Evolutionary conservation across 257 asterid species (phyloP).

Genomic region (Cruciata laevipes): DNA sequence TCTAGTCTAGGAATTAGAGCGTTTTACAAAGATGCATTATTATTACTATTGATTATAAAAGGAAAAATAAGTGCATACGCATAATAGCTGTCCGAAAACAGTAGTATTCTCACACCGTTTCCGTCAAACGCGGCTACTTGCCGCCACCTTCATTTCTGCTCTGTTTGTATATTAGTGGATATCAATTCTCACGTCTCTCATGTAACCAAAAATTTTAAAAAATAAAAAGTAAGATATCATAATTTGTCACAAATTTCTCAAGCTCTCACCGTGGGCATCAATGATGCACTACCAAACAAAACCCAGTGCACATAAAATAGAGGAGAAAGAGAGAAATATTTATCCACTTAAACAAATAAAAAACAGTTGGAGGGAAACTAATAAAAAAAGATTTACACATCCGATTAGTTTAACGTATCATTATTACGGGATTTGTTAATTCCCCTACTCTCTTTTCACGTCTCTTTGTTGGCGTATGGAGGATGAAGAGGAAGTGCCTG

Average conservation of each 20-base stretch:
- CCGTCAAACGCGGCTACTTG: slow-evolving; percentile 64
- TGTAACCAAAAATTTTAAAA: background rate
- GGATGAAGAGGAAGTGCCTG: slow-evolving; percentile 26
- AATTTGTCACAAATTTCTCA: slow-evolving; percentile 14
- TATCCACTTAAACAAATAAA: slow-evolving; percentile 17
- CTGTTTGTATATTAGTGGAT: background rate
- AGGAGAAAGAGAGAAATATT: slow-evolving; percentile 24
- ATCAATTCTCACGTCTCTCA: background rate
- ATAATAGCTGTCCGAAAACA: slow-evolving; percentile 13
- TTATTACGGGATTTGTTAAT: slow-evolving; percentile 11
- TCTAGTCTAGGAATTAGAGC: too few species aligned
- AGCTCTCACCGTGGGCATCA: slow-evolving; percentile 12
- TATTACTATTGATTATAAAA: background rate
- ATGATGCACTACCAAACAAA: slow-evolving; percentile 11
- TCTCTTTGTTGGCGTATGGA: slow-evolving; percentile 34
- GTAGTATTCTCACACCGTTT: slow-evolving; percentile 7
- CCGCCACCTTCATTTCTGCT: slow-evolving; percentile 30
- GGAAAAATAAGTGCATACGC: background rate
- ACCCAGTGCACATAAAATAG: slow-evolving; percentile 6
- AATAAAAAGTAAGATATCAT: background rate
- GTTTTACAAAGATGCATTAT: too few species aligned
- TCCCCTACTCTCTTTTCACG: slow-evolving; percentile 10
- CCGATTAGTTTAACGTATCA: slow-evolving; percentile 23
- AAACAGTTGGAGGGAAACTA: slow-evolving; percentile 31
- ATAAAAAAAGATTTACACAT: slow-evolving; percentile 19